phyloP scores from a whole-genome alignment of 202 grass and related monocot species.

The Panicum hallii region DNA sequence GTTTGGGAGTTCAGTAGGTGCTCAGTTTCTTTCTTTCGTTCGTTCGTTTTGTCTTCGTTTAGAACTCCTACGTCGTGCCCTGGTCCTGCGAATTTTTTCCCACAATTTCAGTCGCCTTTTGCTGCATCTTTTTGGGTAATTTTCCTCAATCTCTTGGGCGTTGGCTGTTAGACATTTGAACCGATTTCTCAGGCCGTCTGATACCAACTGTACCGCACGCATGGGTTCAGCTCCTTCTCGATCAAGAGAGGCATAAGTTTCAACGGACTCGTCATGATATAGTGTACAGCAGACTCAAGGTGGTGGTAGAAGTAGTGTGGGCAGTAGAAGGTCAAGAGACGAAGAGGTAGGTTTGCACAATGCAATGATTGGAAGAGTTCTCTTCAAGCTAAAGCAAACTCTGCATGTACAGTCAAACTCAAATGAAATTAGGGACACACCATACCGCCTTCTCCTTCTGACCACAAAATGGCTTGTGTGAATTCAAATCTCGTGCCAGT shows the following conservation, averaged over 20 bases:
- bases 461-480: not conserved
- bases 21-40: not conserved
- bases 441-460: not conserved
- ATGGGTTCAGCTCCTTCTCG: not conserved
- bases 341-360: constrained; percentile 34
- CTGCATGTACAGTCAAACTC: constrained; percentile 34
- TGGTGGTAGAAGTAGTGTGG: not conserved
- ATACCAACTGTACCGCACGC: not conserved
- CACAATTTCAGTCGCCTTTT: not conserved
- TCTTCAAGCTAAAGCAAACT: constrained; percentile 38
- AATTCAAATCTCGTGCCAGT: not conserved
- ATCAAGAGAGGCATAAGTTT: constrained; percentile 3
- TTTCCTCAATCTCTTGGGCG: not conserved
- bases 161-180: not conserved
- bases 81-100: not conserved
- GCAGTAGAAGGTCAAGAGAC: constrained; percentile 26
- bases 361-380: constrained; percentile 21
- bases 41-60: not conserved
- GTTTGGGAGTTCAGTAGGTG: not conserved
- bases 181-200: not conserved
- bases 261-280: constrained; percentile 9
- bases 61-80: too few relatives aligned
- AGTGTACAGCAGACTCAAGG: constrained; percentile 11
- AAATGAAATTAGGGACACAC: not conserved
- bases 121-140: not conserved